These are phyloP conservation scores for Urochloa ruziziensis DNA, from an alignment of 176 grass and related monocot genomes.

Conservation along the genomic window DNA sequence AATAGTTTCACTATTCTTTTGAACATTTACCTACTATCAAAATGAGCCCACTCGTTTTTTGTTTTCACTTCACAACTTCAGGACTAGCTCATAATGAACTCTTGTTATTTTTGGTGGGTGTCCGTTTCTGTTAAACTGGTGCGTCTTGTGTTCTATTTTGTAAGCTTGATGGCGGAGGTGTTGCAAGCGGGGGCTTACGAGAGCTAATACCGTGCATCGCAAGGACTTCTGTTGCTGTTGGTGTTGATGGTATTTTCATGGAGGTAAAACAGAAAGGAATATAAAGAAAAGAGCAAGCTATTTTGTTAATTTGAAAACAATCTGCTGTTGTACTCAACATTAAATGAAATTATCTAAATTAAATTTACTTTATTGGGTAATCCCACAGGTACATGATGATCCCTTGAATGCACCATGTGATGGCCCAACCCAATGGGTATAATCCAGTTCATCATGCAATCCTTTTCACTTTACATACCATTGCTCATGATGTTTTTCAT, in stretches of 20 bases:
- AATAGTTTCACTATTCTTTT: background rate
- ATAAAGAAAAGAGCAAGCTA: background rate
- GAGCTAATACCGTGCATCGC: constrained; percentile 97
- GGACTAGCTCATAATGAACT: background rate
- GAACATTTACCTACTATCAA: background rate
- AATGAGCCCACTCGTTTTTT: background rate
- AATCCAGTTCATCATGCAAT: constrained; percentile 11
- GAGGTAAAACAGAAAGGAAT: constrained; percentile 58
- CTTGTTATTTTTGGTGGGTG: background rate
- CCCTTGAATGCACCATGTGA: constrained; percentile 86
- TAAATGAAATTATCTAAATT: background rate
- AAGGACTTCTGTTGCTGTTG: constrained; percentile 87
- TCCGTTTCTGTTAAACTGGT: constrained; percentile 11
- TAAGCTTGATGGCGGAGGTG: constrained; percentile 93
- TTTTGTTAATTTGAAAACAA: background rate
- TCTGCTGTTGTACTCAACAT: background rate
- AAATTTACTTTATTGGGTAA: constrained; percentile 2
- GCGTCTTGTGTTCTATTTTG: constrained; percentile 25
- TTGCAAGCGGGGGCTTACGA: constrained; percentile 84
- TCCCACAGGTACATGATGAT: constrained; percentile 78
- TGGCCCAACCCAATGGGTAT: constrained; percentile 96
- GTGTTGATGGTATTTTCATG: constrained; percentile 97
- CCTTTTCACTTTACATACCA: background rate
- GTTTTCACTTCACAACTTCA: background rate
- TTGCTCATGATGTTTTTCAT: background rate